Base-by-base conservation (phyloP, 2,329 filamentous ascomycete genomes). In the Amesomyces nigricolor region DNA sequence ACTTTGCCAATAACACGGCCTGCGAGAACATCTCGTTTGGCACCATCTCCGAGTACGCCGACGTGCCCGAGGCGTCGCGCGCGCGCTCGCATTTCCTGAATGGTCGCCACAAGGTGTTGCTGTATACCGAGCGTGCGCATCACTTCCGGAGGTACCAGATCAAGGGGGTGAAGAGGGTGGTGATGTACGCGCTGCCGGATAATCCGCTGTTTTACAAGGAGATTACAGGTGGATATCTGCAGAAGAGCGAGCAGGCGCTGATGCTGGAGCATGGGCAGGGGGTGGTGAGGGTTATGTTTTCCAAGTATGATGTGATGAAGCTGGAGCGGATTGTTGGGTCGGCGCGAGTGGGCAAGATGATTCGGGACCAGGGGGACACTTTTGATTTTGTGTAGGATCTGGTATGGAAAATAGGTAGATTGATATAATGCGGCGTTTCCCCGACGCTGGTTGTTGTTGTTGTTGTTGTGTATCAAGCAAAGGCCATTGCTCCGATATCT, bases 101-200 rank as follows among this genome's bases (percentile, higher is more conserved):
- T 39, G 94, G 91, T 5, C 80, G 91, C 14, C 88, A 96, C 68
- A 83, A 83, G 17, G 80, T 97, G 16, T 73, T 99, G 39, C 76
- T 99, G 14, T 99, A 97, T 73, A 95, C 91, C 2, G 92, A 95
- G 70, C 85, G 94, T 57, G 89, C 91, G n/a, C 94, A 99, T 72
- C 94, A 99, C 71, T 97, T 97, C 77, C 84, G 90, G 48, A 81
- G 94, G n/a, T 91, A 94, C 67, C 81, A 82, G 62, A 78, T 99
- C 52, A 81, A 83, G 37, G 94, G 94, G 19, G 90, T 94, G 13
- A 86, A 85, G 69, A 79, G 85, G 40, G 81, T 97, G n/a, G 79
- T 96, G 50, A 87, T 96, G 77, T 97, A 97, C 69, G 88, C 86
- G 1, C 71, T 96, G 32, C 94, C 94, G 0, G 92, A 97, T 64